These are phyloP conservation scores for Globisporangium lucens DNA, from an alignment of 352 stramenopile genomes.

Conservation along the genomic window DNA sequence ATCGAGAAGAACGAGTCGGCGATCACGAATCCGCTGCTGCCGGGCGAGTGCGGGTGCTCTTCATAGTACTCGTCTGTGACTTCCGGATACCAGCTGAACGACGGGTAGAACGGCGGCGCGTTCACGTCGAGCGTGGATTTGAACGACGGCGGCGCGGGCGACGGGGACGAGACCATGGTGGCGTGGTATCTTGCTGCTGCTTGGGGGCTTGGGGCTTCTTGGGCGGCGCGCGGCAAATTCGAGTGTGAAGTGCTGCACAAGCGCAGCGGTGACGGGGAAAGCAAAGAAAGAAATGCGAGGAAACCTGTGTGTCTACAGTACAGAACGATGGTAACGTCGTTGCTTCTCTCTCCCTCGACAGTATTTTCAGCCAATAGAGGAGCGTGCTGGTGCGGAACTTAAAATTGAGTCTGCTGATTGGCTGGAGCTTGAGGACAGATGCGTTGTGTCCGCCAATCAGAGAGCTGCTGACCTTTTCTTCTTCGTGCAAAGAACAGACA, in stretches of 20 bases:
- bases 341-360: neutral
- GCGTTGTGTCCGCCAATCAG: neutral
- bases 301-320: neutral
- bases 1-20: slow-evolving; percentile 44
- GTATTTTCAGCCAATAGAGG: neutral
- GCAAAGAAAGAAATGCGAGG: neutral
- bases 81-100: slow-evolving; percentile 45
- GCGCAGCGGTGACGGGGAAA: neutral
- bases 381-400: neutral
- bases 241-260: neutral
- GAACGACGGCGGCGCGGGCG: slow-evolving; percentile 24
- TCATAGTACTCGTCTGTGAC: slow-evolving; percentile 70
- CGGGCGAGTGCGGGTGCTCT: slow-evolving; percentile 53
- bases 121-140: slow-evolving; percentile 49
- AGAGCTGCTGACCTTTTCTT: neutral
- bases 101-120: slow-evolving; percentile 58
- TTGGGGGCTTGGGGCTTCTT: slow-evolving; percentile 4
- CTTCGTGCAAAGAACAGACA: neutral
- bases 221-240: slow-evolving; percentile 19
- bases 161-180: slow-evolving; percentile 27
- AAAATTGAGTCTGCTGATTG: neutral
- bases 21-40: slow-evolving; percentile 63
- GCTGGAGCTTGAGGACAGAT: neutral
- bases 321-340: neutral
- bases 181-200: neutral